Evolutionary conservation across 257 asterid species (phyloP).

Genomic region (Nicotiana otophora): DNA sequence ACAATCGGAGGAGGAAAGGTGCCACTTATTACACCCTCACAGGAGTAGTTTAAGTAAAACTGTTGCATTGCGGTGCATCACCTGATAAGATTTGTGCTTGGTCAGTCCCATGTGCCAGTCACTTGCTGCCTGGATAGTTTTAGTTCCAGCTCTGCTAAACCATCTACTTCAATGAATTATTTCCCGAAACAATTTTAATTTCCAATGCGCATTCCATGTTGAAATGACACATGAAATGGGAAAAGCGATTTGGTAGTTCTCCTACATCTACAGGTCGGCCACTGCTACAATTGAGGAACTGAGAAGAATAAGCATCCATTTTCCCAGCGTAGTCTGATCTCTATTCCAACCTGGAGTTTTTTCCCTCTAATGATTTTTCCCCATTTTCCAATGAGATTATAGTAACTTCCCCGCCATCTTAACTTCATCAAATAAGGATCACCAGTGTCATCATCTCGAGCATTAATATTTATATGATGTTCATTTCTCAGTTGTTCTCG

Average conservation of each 20-base stretch:
- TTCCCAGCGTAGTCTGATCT: constrained; percentile 66
- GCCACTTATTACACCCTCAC: background rate
- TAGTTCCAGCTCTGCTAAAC: background rate
- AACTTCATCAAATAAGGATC: constrained; percentile 63
- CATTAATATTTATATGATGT: constrained; percentile 63
- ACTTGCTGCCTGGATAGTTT: background rate
- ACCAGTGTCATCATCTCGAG: constrained; percentile 70
- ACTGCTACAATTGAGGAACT: constrained; percentile 37
- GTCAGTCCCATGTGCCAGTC: background rate
- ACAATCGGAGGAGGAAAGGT: background rate
- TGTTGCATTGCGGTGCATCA: constrained; percentile 5
- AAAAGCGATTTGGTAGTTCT: background rate
- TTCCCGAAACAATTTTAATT: background rate
- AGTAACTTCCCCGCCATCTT: constrained; percentile 74
- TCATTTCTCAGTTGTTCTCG: constrained; percentile 64
- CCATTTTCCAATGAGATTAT: constrained; percentile 85
- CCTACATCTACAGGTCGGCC: constrained; percentile 19
- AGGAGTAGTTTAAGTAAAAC: background rate
- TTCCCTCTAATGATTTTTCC: constrained; percentile 71
- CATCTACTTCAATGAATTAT: background rate
- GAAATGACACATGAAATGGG: background rate
- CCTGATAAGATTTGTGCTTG: background rate
- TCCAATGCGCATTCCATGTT: background rate
- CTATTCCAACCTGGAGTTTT: constrained; percentile 61
- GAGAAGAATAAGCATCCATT: constrained; percentile 65